phyloP scores from a whole-genome alignment of 2,329 filamentous ascomycete species.

The Leptographium radiaticola region DNA sequence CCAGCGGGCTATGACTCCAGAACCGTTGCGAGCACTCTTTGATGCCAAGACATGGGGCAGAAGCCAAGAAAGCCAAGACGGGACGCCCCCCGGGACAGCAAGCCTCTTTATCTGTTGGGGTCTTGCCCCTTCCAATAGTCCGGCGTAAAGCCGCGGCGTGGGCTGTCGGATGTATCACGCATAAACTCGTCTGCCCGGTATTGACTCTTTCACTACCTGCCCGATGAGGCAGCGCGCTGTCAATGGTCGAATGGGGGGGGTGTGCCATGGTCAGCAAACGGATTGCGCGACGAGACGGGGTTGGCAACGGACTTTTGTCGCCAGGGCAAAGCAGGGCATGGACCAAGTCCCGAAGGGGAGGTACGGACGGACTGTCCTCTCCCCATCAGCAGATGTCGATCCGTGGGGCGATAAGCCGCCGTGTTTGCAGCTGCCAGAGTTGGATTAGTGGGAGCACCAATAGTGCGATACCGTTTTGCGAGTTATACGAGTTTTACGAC shows the following conservation, averaged over 20 bases:
- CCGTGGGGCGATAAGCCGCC: neutral
- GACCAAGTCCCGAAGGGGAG: neutral
- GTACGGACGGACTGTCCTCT: neutral
- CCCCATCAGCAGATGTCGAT: neutral
- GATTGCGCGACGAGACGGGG: too few relatives aligned
- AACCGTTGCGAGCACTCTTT: too few relatives aligned
- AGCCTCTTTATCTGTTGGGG: too few relatives aligned
- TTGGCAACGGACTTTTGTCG: too few relatives aligned
- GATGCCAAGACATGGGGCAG: too few relatives aligned
- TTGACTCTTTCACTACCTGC: neutral
- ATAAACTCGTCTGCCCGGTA: neutral
- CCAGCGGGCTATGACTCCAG: too few relatives aligned
- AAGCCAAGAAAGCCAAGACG: too few relatives aligned
- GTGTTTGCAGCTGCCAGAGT: neutral
- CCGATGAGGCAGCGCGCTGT: neutral
- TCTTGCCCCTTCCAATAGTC: neutral
- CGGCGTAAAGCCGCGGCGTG: too few relatives aligned
- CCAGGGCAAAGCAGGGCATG: neutral
- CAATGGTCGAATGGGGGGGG: neutral
- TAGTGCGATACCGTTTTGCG: too few relatives aligned
- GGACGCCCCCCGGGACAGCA: too few relatives aligned
- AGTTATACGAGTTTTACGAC: too few relatives aligned
- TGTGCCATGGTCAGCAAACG: neutral
- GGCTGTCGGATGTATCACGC: neutral
- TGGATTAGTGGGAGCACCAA: neutral